Percentiles rank a stretch among this genome's conserved stretches.
These are phyloP conservation scores for Thymus mandschuricus DNA, from an alignment of 257 asterid genomes.

Conservation along the genomic window DNA sequence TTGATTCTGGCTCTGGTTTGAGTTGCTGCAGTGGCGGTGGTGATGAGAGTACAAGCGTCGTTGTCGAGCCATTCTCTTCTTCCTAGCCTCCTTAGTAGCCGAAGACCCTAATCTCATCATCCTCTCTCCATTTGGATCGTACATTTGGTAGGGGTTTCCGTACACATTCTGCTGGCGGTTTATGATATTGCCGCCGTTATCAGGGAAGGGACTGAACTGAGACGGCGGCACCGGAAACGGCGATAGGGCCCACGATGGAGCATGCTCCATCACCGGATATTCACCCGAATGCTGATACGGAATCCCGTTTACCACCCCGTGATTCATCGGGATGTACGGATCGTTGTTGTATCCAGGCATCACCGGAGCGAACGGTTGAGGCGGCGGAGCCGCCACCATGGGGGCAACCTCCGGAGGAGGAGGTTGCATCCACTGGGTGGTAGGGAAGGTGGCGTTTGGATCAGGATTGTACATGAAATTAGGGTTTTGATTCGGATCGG, in stretches of 20 bases:
- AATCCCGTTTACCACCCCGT: conserved; percentile 46
- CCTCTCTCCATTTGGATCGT: conserved; percentile 53
- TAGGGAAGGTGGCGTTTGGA: conserved; percentile 21
- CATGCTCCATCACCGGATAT: conserved; percentile 51
- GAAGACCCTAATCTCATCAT: conserved; percentile 58
- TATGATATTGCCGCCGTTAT: conserved; percentile 19
- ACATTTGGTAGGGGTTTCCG: conserved; percentile 50
- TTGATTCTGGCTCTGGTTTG: conserved; percentile 38
- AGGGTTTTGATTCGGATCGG: conserved; percentile 32
- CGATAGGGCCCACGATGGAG: conserved; percentile 51
- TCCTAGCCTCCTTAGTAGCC: conserved; percentile 88
- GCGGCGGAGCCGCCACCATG: conserved; percentile 1
- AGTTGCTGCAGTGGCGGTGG: conserved; percentile 39
- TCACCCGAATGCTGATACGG: conserved; percentile 38
- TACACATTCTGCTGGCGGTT: conserved; percentile 41
- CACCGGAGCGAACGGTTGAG: conserved; percentile 19
- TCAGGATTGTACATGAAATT: conserved; percentile 32
- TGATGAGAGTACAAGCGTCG: conserved; percentile 53
- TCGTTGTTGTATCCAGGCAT: conserved; percentile 37
- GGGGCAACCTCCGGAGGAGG: conserved; percentile 23
- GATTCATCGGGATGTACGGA: conserved; percentile 38
- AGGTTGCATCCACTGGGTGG: conserved; percentile 43
- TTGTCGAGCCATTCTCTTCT: conserved; percentile 95
- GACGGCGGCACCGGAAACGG: conserved; percentile 42
- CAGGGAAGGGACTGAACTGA: conserved; percentile 47